These are phyloP conservation scores for Cucumis cinereus DNA, from an alignment of 306 rosid species.

Conservation along the genomic window DNA sequence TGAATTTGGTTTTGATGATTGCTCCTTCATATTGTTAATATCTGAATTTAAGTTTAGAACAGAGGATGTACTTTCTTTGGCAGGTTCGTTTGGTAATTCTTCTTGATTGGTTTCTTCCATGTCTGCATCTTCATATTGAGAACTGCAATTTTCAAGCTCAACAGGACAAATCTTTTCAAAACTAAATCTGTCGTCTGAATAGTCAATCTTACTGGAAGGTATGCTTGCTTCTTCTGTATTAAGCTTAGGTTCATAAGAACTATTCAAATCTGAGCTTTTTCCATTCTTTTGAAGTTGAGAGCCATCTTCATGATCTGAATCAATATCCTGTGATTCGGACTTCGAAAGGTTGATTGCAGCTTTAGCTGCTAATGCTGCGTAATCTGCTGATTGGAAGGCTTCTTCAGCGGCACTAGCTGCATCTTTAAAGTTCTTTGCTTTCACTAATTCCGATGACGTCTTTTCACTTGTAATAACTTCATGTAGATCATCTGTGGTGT, in stretches of 20 bases:
- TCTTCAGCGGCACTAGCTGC: constrained; percentile 86
- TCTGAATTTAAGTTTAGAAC: neutral
- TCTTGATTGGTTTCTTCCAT: neutral
- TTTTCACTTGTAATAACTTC: constrained; percentile 24
- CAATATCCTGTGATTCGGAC: constrained; percentile 38
- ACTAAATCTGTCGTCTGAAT: neutral
- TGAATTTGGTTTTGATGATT: neutral
- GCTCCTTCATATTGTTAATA: neutral
- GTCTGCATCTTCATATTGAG: neutral
- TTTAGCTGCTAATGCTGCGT: constrained; percentile 79
- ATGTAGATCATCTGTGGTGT: constrained; percentile 7
- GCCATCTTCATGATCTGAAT: constrained; percentile 10
- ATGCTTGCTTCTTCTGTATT: neutral
- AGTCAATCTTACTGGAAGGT: neutral
- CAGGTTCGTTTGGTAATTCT: neutral
- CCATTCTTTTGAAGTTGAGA: neutral
- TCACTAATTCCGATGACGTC: constrained; percentile 30
- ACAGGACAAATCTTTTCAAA: neutral
- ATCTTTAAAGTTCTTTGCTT: constrained; percentile 39
- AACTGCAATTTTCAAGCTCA: neutral
- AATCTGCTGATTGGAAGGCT: constrained; percentile 80
- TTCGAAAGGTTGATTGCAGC: constrained; percentile 71
- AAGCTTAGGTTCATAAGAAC: neutral
- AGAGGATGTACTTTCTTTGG: neutral
- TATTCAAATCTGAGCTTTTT: neutral